Base-by-base conservation (phyloP, 23 red algal species). In the Porphyridium purpureum region DNA sequence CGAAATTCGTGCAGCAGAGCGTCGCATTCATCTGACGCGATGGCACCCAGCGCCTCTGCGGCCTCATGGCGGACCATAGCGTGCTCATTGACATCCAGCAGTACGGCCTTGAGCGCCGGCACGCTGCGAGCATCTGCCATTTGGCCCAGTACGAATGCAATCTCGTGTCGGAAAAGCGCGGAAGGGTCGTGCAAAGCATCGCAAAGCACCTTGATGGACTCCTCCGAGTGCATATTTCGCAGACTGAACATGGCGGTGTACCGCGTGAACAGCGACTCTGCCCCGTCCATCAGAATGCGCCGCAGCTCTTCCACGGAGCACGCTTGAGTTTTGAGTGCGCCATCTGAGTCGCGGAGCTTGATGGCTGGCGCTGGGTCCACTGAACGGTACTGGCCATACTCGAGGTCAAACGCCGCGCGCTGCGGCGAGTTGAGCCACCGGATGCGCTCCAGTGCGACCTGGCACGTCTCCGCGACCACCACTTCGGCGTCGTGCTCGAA, bases 31-130 rank as follows among this genome's bases (percentile, higher is more conserved):
- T 17, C 8, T 1, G 47, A 62, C 11, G 52, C 90, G 7, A 98
- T 81, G 29, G 70, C 63, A 14, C 90, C 90, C 20, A 98, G 35
- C 2, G 90, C 90, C 69, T 98, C 90, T 4, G 90, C 90, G 31
- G 90, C 90, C 64, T 98, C 90, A 57, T 98, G 90, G 31, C 90
- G 57, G 19, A 98, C 90, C 90, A 98, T 98, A 26, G 66, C 52
- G 58, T 67, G 66, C 54, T 86, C 90, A 11, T 66, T 33, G 15
- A 57, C 27, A 42, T 86, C 40, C 0, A 17, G 59, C 14, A 98
- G 48, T 54, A 79, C 60, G 26, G 29, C 27, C 26, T 36, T 54
- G 33, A 98, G 66, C 7, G 74, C 64, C 19, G 51, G 47, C 24
- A 84, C 31, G 9, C 75, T 66, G 24, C 58, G 54, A 17, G 31